A percentile compares a stretch with the other conserved stretches of the same genome.
Evolutionary conservation across 305 asterid genomes (phyloP).

Genomic region (Fraxinus floribunda): DNA sequence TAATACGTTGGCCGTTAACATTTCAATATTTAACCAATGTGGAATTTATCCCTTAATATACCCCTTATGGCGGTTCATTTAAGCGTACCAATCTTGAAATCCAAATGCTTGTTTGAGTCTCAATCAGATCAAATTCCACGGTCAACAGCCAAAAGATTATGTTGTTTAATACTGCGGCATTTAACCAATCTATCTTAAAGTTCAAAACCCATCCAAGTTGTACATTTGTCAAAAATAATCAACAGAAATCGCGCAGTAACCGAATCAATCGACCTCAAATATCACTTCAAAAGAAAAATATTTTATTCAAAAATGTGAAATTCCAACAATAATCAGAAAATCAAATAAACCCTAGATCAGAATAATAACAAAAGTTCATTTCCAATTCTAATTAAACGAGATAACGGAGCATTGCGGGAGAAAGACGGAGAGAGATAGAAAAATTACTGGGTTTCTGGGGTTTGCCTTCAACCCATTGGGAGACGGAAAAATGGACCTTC

Average conservation of each 20-base stretch:
- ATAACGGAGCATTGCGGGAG: neutral
- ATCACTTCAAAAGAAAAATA: neutral
- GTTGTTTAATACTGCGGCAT: neutral
- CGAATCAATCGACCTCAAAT: neutral
- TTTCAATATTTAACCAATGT: no score
- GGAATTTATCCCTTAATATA: no score
- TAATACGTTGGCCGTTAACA: no score
- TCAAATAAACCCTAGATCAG: neutral
- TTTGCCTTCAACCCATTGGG: conserved; percentile 75
- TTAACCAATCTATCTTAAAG: neutral
- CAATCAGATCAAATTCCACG: neutral
- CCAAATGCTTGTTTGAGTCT: no score
- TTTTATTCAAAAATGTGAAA: neutral
- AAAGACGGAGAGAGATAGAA: neutral
- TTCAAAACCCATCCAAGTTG: neutral
- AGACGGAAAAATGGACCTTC: conserved; percentile 74
- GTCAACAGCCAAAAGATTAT: no score
- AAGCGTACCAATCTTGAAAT: no score
- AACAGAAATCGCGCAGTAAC: neutral
- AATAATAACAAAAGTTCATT: neutral
- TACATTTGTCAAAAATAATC: neutral
- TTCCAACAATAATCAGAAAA: neutral
- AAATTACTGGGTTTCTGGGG: conserved; percentile 52
- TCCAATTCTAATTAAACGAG: neutral
- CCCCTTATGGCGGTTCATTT: neutral